A percentile compares a stretch with the other conserved stretches of the same genome.
Conservation (phyloP, 768 basidiomycete genomes). For the Psilocybe azurescens region DNA sequence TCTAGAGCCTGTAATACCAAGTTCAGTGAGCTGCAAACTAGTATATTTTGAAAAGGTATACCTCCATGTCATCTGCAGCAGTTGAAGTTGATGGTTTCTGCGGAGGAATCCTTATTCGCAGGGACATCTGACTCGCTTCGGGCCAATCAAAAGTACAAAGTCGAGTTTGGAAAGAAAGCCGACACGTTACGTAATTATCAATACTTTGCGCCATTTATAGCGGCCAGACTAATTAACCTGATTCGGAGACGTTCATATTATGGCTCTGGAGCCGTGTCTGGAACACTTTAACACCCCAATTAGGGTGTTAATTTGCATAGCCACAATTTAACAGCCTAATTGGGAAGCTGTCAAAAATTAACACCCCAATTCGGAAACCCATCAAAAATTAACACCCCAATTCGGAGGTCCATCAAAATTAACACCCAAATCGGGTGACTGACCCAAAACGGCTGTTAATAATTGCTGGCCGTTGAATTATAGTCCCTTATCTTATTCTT, state of each 20-base stretch:
- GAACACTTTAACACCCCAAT: no score
- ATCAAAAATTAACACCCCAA: no score
- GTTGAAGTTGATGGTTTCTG: slow-evolving; percentile 20
- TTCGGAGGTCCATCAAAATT: no score
- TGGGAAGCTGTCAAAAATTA: no score
- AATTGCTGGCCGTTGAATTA: no score
- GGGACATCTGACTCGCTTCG: slow-evolving; percentile 13
- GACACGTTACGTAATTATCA: slow-evolving; percentile 6
- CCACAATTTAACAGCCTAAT: no score
- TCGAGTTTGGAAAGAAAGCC: slow-evolving; percentile 8
- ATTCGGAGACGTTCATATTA: slow-evolving; percentile 4
- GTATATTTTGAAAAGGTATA: slow-evolving; percentile 5
- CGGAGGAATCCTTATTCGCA: slow-evolving; percentile 28
- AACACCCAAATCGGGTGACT: no score
- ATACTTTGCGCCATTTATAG: neutral
- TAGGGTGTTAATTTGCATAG: no score
- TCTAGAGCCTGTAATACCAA: slow-evolving; percentile 6
- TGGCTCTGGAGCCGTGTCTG: no score
- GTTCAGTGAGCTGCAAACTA: slow-evolving; percentile 5
- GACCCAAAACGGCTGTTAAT: no score
- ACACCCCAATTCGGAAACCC: no score
- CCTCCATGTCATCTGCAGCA: slow-evolving; percentile 24
- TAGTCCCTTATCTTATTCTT: no score
- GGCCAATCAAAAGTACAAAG: slow-evolving; percentile 5
- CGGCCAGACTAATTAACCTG: neutral